A percentile compares a stretch with the other conserved stretches of the same genome.
These are phyloP conservation scores for Conticribra weissflogii DNA, from an alignment of 108 stramenopile species.

Conservation along the genomic window DNA sequence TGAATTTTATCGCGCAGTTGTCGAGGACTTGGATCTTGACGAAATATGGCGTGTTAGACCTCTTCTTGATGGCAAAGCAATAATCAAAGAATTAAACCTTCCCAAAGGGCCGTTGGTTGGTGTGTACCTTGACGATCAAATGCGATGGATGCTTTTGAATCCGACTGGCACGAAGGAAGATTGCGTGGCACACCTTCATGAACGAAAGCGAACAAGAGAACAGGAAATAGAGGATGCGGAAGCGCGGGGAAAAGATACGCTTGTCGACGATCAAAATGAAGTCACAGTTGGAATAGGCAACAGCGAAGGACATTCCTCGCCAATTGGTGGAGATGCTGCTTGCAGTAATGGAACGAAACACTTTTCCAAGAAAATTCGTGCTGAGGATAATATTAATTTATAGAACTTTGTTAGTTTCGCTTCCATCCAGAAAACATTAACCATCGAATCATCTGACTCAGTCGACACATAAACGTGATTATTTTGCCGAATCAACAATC, in stretches of 20 bases:
- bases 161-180: conserved; percentile 74
- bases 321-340: background rate
- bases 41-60: conserved; percentile 76
- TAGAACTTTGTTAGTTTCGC: too few species aligned
- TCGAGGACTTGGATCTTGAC: conserved; percentile 59
- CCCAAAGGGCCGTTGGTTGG: conserved; percentile 71
- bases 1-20: conserved; percentile 51
- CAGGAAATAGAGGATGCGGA: conserved; percentile 10
- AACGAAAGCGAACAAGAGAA: conserved; percentile 56
- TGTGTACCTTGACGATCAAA: conserved; percentile 73
- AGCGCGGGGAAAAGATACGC: conserved; percentile 16
- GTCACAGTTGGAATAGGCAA: conserved; percentile 4
- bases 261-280: conserved; percentile 16
- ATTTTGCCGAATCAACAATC: too few species aligned
- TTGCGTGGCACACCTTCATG: conserved; percentile 56
- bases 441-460: too few species aligned
- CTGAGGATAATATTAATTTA: too few species aligned
- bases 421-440: too few species aligned
- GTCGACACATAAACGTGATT: too few species aligned
- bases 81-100: conserved; percentile 60
- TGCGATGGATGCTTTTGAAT: conserved; percentile 77
- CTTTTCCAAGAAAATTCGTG: conserved; percentile 37
- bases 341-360: conserved; percentile 16
- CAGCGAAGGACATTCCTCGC: conserved; percentile 17
- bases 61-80: conserved; percentile 75